phyloP scores from a whole-genome alignment of 2,329 filamentous ascomycete genomes.

The Laburnicola sp. region DNA sequence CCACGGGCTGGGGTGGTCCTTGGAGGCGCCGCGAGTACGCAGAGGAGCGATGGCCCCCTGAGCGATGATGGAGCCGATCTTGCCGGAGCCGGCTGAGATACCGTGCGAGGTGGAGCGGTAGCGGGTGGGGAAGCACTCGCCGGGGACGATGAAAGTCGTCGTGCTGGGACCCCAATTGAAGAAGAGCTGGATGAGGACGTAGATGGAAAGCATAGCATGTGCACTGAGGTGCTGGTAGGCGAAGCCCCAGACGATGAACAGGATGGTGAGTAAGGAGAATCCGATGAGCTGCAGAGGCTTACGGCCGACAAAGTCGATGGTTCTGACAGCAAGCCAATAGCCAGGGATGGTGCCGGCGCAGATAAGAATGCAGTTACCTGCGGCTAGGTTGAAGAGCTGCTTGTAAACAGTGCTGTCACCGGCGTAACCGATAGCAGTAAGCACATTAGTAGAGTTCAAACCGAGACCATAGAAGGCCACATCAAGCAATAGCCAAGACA shows the following conservation, averaged over 20 bases:
- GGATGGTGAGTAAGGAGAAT: slow-evolving; percentile 38
- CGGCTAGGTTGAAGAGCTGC: slow-evolving; percentile 71
- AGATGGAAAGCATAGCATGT: slow-evolving; percentile 50
- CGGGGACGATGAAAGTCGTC: slow-evolving; percentile 57
- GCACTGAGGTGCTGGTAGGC: slow-evolving; percentile 41
- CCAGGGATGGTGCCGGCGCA: slow-evolving; percentile 78
- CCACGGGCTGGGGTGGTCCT: slow-evolving; percentile 59
- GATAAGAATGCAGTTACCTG: slow-evolving; percentile 78
- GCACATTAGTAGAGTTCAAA: slow-evolving; percentile 73
- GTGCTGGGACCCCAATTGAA: slow-evolving; percentile 57
- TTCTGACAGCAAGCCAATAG: slow-evolving; percentile 64
- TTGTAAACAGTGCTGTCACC: slow-evolving; percentile 68
- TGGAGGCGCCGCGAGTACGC: slow-evolving; percentile 55
- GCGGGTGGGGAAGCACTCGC: slow-evolving; percentile 55
- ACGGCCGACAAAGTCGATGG: slow-evolving; percentile 70
- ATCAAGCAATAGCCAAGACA: slow-evolving; percentile 71
- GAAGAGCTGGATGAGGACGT: slow-evolving; percentile 55
- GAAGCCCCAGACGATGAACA: slow-evolving; percentile 44
- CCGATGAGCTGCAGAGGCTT: slow-evolving; percentile 41
- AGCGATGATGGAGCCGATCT: slow-evolving; percentile 55
- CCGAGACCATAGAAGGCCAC: slow-evolving; percentile 62
- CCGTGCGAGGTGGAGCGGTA: slow-evolving; percentile 56
- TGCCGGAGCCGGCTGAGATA: slow-evolving; percentile 54
- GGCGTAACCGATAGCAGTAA: slow-evolving; percentile 69
- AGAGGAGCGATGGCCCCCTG: slow-evolving; percentile 54